phyloP scores from a whole-genome alignment of 2,329 filamentous ascomycete genomes.

The Fusarium circinatum region DNA sequence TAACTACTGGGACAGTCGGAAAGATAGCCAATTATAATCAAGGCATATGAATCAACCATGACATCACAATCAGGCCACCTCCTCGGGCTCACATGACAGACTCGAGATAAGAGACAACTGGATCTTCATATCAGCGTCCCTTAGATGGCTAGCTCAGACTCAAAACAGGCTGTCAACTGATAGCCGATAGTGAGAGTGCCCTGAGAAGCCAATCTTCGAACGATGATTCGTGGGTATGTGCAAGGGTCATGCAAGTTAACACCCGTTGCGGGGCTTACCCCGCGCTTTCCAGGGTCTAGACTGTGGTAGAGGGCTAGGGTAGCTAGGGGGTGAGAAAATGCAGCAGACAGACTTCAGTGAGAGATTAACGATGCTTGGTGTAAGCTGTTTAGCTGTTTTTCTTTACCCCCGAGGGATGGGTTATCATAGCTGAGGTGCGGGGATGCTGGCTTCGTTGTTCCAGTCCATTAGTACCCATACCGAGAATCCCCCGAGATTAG shows the following conservation, averaged over 20 bases:
- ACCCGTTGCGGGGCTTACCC: not conserved
- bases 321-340: not conserved
- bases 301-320: not conserved
- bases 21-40: not conserved
- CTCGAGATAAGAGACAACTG: not conserved
- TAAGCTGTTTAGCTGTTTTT: not conserved
- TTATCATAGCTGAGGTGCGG: not conserved
- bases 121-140: not conserved
- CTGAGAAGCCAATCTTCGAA: not conserved
- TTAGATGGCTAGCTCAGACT: not conserved
- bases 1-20: not conserved
- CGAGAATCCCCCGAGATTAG: not conserved
- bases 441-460: not conserved
- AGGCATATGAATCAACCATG: not conserved
- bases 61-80: not conserved
- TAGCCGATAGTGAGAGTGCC: not conserved
- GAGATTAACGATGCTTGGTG: not conserved
- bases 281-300: not conserved
- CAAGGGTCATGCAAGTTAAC: not conserved
- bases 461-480: not conserved
- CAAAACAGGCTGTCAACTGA: not conserved
- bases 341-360: not conserved
- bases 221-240: not conserved
- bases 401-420: fast-evolving
- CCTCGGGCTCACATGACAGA: not conserved